Evolutionary conservation across 1,284 basidiomycete species (phyloP).

Genomic region (Puccinia hordei): DNA sequence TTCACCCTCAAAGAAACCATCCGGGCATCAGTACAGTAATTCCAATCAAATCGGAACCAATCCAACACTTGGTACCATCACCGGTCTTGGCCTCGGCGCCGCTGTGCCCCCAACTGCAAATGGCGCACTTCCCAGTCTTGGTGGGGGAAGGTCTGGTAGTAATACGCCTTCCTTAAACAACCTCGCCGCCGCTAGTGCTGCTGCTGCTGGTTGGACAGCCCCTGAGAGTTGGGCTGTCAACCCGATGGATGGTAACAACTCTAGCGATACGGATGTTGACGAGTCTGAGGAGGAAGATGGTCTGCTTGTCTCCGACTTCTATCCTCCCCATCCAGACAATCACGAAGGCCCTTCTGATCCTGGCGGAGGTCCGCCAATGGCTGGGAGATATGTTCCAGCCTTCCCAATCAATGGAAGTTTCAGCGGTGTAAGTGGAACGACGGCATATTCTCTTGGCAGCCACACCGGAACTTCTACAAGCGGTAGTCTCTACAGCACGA

Average conservation of each 20-base stretch:
- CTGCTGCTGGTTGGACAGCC: slow-evolving; percentile 46
- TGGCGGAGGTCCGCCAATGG: slow-evolving; percentile 44
- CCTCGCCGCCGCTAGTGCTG: neutral
- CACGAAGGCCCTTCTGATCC: slow-evolving; percentile 53
- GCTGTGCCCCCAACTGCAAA: neutral
- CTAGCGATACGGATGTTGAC: slow-evolving; percentile 29
- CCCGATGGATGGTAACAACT: slow-evolving; percentile 41
- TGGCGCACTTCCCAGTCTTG: neutral
- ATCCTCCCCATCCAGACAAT: slow-evolving; percentile 71
- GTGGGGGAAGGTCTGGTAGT: neutral
- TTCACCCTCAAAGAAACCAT: slow-evolving; percentile 20
- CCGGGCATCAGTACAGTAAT: neutral
- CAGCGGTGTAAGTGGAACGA: slow-evolving; percentile 30
- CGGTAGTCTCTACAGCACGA: slow-evolving; percentile 18
- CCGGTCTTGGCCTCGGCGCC: slow-evolving; percentile 11
- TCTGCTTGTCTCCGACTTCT: slow-evolving; percentile 37
- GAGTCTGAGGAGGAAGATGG: slow-evolving; percentile 46
- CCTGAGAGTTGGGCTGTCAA: slow-evolving; percentile 51
- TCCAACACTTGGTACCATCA: neutral
- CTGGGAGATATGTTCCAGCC: slow-evolving; percentile 36
- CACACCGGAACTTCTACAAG: slow-evolving; percentile 25
- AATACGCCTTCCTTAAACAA: slow-evolving; percentile 2
- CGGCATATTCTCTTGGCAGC: slow-evolving; percentile 22
- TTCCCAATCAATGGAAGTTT: slow-evolving; percentile 32
- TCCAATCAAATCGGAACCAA: slow-evolving; percentile 6